These are phyloP conservation scores for Pelagophyceae sp. DNA, from an alignment of 352 stramenopile genomes.

Conservation along the genomic window DNA sequence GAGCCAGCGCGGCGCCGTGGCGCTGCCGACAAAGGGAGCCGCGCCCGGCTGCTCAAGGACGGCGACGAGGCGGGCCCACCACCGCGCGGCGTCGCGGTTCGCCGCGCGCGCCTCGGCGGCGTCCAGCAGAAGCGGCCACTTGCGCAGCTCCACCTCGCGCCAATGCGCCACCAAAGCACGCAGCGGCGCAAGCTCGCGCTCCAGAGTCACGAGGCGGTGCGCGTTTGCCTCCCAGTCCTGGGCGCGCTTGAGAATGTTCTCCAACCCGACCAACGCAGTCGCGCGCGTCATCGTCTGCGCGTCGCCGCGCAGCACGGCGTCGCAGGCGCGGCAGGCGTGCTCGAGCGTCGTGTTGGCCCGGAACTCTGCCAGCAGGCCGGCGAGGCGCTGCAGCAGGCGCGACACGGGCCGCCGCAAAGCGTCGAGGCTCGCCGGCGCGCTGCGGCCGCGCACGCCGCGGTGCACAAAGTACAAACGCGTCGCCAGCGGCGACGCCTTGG, in stretches of 20 bases:
- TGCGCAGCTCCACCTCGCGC: slow-evolving; percentile 94
- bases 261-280: slow-evolving; percentile 83
- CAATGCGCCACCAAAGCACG: slow-evolving; percentile 87
- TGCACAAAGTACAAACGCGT: no score
- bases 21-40: slow-evolving; percentile 3
- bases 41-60: slow-evolving; percentile 4
- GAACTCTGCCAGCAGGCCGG: slow-evolving; percentile 81
- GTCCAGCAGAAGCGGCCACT: slow-evolving; percentile 86
- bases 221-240: slow-evolving; percentile 98
- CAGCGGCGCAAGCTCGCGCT: slow-evolving; percentile 74
- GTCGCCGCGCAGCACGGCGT: slow-evolving; percentile 58
- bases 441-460: no score
- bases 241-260: slow-evolving; percentile 86
- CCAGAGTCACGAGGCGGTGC: slow-evolving; percentile 76
- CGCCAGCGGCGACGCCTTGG: no score
- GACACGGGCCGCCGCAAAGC: not conserved
- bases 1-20: not conserved
- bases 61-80: slow-evolving; percentile 30
- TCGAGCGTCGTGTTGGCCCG: slow-evolving; percentile 92
- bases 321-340: slow-evolving; percentile 76
- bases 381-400: slow-evolving; percentile 68
- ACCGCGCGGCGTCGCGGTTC: slow-evolving; percentile 21
- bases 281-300: slow-evolving; percentile 49
- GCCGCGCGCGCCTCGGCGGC: slow-evolving; percentile 51
- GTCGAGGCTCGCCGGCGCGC: not conserved